Evolutionary conservation across 2,329 filamentous ascomycete species (phyloP).

Genomic region (Phoma sp.): DNA sequence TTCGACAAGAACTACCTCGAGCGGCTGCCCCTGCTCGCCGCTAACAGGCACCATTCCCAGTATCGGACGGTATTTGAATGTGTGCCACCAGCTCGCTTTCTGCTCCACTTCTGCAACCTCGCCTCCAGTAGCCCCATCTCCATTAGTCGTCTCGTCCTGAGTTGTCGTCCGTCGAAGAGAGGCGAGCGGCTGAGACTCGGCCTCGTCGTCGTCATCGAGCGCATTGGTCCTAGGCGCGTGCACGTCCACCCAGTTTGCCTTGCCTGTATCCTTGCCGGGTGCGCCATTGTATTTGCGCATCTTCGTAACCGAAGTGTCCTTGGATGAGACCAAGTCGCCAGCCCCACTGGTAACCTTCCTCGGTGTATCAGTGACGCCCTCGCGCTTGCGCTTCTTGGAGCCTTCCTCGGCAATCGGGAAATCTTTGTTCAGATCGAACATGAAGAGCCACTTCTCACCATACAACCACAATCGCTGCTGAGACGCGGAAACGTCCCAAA

Average conservation of each 20-base stretch:
- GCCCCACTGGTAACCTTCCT: slow-evolving; percentile 57
- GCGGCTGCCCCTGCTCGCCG: slow-evolving; percentile 48
- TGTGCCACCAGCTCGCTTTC: slow-evolving; percentile 69
- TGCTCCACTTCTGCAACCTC: slow-evolving; percentile 25
- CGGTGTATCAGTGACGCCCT: slow-evolving; percentile 17
- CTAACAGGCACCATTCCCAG: slow-evolving; percentile 71
- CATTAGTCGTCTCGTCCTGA: slow-evolving; percentile 28
- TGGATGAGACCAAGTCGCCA: slow-evolving; percentile 59
- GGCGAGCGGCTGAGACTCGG: slow-evolving; percentile 34
- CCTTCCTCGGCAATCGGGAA: slow-evolving; percentile 51
- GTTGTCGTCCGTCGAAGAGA: slow-evolving; percentile 33
- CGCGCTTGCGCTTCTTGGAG: slow-evolving; percentile 41
- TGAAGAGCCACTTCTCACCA: slow-evolving; percentile 83
- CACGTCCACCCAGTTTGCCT: slow-evolving; percentile 37
- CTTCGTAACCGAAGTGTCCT: slow-evolving; percentile 54
- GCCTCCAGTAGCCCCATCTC: slow-evolving; percentile 19
- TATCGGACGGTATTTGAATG: slow-evolving; percentile 93
- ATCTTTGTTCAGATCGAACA: slow-evolving; percentile 84
- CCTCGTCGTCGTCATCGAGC: slow-evolving; percentile 46
- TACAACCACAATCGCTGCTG: slow-evolving; percentile 78
- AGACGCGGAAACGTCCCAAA: slow-evolving; percentile 75
- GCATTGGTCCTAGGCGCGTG: slow-evolving; percentile 25
- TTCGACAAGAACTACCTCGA: slow-evolving; percentile 89
- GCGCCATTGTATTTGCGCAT: slow-evolving; percentile 55
- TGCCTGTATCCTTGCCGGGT: slow-evolving; percentile 39